Evolutionary conservation across 2,329 filamentous ascomycete genomes (phyloP).

Genomic region (Trichoderma aggressivum): DNA sequence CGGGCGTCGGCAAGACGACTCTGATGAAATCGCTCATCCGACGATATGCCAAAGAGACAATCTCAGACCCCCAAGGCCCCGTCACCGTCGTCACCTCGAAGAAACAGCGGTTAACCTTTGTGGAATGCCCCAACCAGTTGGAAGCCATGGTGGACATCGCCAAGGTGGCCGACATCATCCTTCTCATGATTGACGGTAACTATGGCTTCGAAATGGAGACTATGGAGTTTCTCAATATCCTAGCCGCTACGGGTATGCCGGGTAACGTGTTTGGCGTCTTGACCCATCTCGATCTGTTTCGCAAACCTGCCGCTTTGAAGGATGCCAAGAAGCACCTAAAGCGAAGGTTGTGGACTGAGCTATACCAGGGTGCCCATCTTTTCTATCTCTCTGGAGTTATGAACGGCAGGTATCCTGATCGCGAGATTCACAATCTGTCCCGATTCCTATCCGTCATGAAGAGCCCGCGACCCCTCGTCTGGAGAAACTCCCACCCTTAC

Average conservation of each 20-base stretch:
- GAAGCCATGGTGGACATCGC: constrained; percentile 96
- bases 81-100: constrained; percentile 97
- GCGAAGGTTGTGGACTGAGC: constrained; percentile 91
- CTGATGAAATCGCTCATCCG: constrained; percentile 91
- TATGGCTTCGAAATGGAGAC: constrained; percentile 99
- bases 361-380: constrained; percentile 94
- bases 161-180: constrained; percentile 94
- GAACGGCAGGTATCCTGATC: constrained; percentile 93
- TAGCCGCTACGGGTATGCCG: constrained; percentile 94
- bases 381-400: constrained; percentile 97
- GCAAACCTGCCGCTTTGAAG: constrained; percentile 86
- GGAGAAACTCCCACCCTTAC: constrained; percentile 96
- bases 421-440: constrained; percentile 92
- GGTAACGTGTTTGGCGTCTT: constrained; percentile 97
- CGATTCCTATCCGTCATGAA: constrained; percentile 98
- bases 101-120: constrained; percentile 86
- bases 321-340: constrained; percentile 96
- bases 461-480: constrained; percentile 91
- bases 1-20: constrained; percentile 93
- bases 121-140: constrained; percentile 96
- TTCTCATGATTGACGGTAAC: constrained; percentile 98
- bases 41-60: constrained; percentile 91
- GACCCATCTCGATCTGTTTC: constrained; percentile 92
- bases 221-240: constrained; percentile 96
- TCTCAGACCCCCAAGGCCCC: constrained; percentile 84